Evolutionary conservation across 2,329 filamentous ascomycete species (phyloP).

Genomic region (Colletotrichum agaves): DNA sequence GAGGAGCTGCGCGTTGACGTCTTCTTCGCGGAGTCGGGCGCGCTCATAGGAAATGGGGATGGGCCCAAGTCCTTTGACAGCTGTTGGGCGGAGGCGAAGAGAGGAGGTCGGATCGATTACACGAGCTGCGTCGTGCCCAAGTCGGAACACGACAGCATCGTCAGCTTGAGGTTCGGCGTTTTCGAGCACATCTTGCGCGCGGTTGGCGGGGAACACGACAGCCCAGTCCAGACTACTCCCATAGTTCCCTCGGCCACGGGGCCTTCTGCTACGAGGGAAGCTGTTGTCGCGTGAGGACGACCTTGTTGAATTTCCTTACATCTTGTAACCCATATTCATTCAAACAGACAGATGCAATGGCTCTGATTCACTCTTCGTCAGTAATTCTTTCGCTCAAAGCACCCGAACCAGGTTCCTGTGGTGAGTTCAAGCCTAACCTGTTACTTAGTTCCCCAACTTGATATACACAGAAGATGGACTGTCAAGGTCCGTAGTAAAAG

Average conservation of each 20-base stretch:
- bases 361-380: no score
- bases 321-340: no score
- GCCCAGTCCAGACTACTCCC: not conserved
- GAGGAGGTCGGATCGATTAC: slow-evolving; percentile 39
- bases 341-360: no score
- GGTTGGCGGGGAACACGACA: not conserved
- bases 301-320: no score
- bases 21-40: slow-evolving; percentile 45
- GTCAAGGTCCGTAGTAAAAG: no score
- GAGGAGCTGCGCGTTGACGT: slow-evolving; percentile 41
- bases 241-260: not conserved
- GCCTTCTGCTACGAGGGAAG: not conserved
- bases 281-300: not conserved
- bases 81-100: slow-evolving; percentile 40
- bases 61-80: slow-evolving; percentile 44
- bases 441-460: no score
- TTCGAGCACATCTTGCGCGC: slow-evolving; percentile 10
- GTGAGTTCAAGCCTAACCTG: no score
- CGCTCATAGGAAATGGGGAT: slow-evolving; percentile 43
- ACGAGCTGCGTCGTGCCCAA: slow-evolving; percentile 39
- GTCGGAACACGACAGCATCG: slow-evolving; percentile 41
- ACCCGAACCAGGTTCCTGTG: no score
- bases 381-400: no score
- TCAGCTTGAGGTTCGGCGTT: not conserved
- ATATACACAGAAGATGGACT: no score